These are phyloP conservation scores for Casaregolazyma suthepensis DNA, from an alignment of 1,139 yeast genomes.

Conservation along the genomic window DNA sequence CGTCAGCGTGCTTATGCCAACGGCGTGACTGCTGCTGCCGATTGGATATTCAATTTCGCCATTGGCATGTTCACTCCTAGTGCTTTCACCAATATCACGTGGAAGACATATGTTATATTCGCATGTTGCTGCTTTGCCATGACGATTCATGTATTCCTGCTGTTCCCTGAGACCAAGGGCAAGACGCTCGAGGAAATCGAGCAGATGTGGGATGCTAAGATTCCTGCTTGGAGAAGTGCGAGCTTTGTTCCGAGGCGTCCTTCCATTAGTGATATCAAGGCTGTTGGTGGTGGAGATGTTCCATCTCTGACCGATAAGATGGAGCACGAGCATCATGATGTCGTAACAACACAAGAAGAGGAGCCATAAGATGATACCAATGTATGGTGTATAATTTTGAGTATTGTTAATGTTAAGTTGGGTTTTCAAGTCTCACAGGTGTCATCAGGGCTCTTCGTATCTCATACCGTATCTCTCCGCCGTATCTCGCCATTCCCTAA, in stretches of 20 bases:
- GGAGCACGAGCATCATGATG: background rate
- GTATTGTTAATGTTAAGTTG: background rate
- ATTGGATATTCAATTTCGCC: constrained; percentile 78
- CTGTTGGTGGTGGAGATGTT: constrained; percentile 15
- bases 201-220: constrained; percentile 39
- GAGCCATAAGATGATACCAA: background rate
- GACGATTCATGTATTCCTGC: constrained; percentile 50
- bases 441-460: no score
- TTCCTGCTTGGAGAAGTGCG: constrained; percentile 30
- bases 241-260: constrained; percentile 16
- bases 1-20: constrained; percentile 50
- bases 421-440: background rate
- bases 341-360: background rate
- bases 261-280: constrained; percentile 17
- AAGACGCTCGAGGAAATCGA: constrained; percentile 70
- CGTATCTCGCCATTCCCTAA: background rate
- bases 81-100: constrained; percentile 50
- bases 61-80: constrained; percentile 59
- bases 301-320: constrained; percentile 15
- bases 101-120: constrained; percentile 59
- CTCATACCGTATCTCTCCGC: background rate
- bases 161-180: constrained; percentile 72
- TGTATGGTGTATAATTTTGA: background rate
- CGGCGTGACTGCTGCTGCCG: constrained; percentile 59
- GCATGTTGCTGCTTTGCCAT: constrained; percentile 54